Percentiles rank a stretch among this genome's conserved stretches.
Evolutionary conservation across 306 rosid genomes (phyloP).

Genomic region (Gastrolobium villosum): DNA sequence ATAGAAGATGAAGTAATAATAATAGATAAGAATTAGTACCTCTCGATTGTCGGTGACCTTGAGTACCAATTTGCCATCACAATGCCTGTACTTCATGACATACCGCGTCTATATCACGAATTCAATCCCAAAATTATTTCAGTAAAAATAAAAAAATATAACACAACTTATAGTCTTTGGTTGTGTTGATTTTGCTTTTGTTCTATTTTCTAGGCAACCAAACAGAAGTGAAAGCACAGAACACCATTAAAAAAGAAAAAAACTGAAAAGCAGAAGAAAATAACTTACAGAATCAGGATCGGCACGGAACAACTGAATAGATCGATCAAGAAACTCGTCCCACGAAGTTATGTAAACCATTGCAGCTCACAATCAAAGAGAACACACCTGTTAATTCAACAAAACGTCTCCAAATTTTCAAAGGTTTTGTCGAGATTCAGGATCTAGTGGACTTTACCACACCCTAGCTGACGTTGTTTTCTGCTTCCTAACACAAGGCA

Average conservation of each 20-base stretch:
- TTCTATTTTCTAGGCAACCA: constrained; percentile 37
- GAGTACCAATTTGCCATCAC: constrained; percentile 83
- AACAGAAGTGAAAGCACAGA: constrained; percentile 12
- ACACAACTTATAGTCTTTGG: background rate
- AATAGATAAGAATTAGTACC: constrained; percentile 50
- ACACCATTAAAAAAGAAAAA: background rate
- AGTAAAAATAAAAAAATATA: background rate
- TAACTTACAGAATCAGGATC: constrained; percentile 78
- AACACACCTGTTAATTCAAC: background rate
- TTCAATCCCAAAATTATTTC: constrained; percentile 6
- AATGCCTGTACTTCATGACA: constrained; percentile 83
- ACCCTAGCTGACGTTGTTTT: too few relatives aligned
- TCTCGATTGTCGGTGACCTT: constrained; percentile 80
- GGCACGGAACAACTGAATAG: constrained; percentile 50
- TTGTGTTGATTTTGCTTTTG: background rate
- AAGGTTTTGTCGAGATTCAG: background rate
- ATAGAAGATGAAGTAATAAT: background rate
- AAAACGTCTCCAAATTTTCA: background rate
- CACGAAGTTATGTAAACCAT: constrained; percentile 52
- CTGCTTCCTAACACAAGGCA: too few relatives aligned
- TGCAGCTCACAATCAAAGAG: background rate
- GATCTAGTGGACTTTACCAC: background rate
- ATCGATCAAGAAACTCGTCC: constrained; percentile 51
- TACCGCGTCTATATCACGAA: constrained; percentile 71
- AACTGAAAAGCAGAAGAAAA: constrained; percentile 16